phyloP scores from a whole-genome alignment of 192 early-diverging fungal species.

The Coemansia sp. region DNA sequence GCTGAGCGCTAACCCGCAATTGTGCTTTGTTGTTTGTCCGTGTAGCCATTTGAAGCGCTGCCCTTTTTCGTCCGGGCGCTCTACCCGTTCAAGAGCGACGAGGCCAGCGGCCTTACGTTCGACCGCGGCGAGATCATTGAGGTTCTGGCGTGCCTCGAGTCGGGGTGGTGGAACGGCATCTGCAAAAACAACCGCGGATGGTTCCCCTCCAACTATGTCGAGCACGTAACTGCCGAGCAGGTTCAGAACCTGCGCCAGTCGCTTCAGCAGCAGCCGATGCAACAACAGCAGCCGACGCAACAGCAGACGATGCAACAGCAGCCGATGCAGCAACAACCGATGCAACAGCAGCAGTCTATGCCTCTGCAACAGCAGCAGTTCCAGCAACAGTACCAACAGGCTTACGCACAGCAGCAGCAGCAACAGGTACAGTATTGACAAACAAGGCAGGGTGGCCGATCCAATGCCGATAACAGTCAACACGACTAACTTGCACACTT shows the following conservation, averaged over 20 bases:
- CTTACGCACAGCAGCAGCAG: background rate
- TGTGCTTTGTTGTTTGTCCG: background rate
- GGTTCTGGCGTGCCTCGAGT: conserved; percentile 83
- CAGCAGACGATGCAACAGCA: conserved; percentile 22
- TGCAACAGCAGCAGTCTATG: background rate
- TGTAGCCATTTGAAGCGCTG: conserved; percentile 37
- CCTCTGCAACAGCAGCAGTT: background rate
- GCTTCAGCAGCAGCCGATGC: conserved; percentile 13
- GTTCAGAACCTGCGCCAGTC: conserved; percentile 46
- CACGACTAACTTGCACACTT: background rate
- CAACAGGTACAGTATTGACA: background rate
- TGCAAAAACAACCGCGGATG: conserved; percentile 78
- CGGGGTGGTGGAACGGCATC: conserved; percentile 98
- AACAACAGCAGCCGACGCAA: background rate
- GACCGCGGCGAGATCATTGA: conserved; percentile 84
- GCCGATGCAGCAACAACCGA: background rate
- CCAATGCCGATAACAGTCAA: too few species aligned
- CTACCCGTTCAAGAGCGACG: conserved; percentile 82
- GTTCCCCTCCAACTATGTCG: conserved; percentile 88
- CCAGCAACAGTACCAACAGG: background rate
- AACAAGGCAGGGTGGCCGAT: background rate
- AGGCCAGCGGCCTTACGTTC: conserved; percentile 78
- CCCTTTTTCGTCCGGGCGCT: conserved; percentile 68
- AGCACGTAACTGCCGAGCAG: conserved; percentile 58
- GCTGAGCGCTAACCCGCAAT: background rate